phyloP scores from a whole-genome alignment of 2,329 filamentous ascomycete genomes.

The Didymella glomerata region DNA sequence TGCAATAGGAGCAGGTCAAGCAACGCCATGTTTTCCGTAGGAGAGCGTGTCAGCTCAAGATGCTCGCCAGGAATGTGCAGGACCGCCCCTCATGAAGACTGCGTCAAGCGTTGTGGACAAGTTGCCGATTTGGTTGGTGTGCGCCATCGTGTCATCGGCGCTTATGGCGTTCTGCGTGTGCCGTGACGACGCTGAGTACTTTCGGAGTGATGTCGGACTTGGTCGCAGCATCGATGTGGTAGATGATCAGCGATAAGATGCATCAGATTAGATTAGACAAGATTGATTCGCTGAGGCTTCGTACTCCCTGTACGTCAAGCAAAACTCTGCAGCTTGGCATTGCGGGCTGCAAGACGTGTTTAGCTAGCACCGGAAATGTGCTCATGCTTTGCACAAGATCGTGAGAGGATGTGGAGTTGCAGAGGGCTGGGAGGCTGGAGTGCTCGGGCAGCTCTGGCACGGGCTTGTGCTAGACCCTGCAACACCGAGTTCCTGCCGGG shows the following conservation, averaged over 20 bases:
- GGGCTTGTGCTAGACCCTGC: not conserved
- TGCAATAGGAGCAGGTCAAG: not conserved
- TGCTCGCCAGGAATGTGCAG: not conserved
- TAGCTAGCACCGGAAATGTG: not conserved
- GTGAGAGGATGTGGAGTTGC: not conserved
- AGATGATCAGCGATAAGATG: slow-evolving; percentile 20
- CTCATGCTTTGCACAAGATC: not conserved
- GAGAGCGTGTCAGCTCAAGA: not conserved
- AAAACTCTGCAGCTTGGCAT: slow-evolving; percentile 21
- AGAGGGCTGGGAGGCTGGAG: not conserved
- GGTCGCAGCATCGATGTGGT: slow-evolving; percentile 9
- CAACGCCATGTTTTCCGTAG: slow-evolving; percentile 3
- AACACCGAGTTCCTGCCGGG: not conserved
- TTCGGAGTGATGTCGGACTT: slow-evolving; percentile 17
- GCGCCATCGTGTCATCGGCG: not conserved
- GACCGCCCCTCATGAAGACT: not conserved
- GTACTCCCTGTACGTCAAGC: slow-evolving; percentile 11
- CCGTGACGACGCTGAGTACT: slow-evolving; percentile 12
- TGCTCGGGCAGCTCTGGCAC: not conserved
- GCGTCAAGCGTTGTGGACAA: not conserved
- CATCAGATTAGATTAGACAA: slow-evolving; percentile 22
- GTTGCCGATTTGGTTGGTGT: not conserved
- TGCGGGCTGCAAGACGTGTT: slow-evolving; percentile 6
- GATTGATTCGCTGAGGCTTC: slow-evolving; percentile 3
- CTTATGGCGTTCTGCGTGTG: slow-evolving; percentile 4